Conservation (phyloP, 2,329 filamentous ascomycete species). For the Claviceps sp. region DNA sequence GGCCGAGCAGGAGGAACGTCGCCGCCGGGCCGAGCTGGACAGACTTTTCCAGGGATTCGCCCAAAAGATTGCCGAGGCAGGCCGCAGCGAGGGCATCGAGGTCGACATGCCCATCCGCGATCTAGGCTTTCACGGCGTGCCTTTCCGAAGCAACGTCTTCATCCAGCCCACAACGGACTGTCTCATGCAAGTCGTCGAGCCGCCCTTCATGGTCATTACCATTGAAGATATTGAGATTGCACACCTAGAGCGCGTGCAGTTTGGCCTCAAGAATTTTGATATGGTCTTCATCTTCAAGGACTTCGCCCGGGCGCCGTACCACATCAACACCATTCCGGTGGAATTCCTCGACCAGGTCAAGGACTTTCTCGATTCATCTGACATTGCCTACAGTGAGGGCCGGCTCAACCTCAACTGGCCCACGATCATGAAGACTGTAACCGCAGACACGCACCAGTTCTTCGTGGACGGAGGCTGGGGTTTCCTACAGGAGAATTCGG, state of each 20-base stretch:
- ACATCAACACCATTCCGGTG: constrained; percentile 97
- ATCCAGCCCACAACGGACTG: constrained; percentile 96
- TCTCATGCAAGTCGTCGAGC: constrained; percentile 90
- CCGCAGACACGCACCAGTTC: constrained; percentile 85
- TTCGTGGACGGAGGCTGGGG: constrained; percentile 92
- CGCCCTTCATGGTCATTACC: constrained; percentile 90
- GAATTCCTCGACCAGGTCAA: constrained; percentile 91
- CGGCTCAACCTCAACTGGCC: constrained; percentile 97
- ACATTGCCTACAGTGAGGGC: constrained; percentile 88
- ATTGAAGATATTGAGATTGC: constrained; percentile 93
- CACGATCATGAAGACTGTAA: constrained; percentile 98
- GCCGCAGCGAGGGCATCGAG: constrained; percentile 76
- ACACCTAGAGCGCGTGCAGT: constrained; percentile 89
- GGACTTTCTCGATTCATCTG: constrained; percentile 91
- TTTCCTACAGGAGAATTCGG: constrained; percentile 77
- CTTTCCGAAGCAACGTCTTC: constrained; percentile 87
- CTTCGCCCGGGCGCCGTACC: constrained; percentile 76
- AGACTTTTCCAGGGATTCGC: constrained; percentile 92
- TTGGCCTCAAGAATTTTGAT: constrained; percentile 97
- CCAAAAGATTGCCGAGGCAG: constrained; percentile 94
- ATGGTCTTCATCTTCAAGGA: constrained; percentile 98
- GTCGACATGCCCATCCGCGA: constrained; percentile 96
- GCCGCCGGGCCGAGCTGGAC: constrained; percentile 82
- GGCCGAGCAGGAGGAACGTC: constrained; percentile 90
- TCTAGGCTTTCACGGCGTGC: constrained; percentile 91